Evolutionary conservation across 129 eudicot genomes (phyloP).

Genomic region (Glebionis coronaria): DNA sequence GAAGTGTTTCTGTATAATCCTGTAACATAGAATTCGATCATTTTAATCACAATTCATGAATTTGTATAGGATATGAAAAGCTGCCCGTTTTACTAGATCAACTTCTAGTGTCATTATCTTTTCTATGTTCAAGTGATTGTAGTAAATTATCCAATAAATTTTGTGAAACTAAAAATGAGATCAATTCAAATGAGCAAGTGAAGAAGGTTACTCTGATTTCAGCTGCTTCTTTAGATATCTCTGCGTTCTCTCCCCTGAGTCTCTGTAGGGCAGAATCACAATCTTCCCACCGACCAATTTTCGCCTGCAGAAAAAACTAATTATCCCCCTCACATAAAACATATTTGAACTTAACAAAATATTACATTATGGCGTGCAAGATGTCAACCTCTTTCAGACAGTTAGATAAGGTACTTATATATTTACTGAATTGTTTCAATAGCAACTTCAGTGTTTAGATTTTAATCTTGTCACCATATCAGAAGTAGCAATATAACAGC

Average conservation of each 20-base stretch:
- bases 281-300: conserved; percentile 51
- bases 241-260: conserved; percentile 65
- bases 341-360: background rate
- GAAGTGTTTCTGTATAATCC: conserved; percentile 77
- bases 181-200: background rate
- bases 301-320: conserved; percentile 51
- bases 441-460: background rate
- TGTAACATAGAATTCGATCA: conserved; percentile 23
- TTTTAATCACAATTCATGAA: background rate
- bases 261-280: conserved; percentile 53
- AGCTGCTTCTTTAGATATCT: conserved; percentile 61
- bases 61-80: background rate
- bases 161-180: background rate
- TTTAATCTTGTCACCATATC: background rate
- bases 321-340: background rate
- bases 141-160: conserved; percentile 4
- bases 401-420: background rate
- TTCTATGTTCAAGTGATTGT: background rate
- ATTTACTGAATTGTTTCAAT: background rate
- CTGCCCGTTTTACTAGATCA: background rate
- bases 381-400: background rate
- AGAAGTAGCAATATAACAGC: background rate
- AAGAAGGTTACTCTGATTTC: conserved; percentile 55
- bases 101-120: background rate
- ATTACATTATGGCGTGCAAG: background rate